A percentile compares a stretch with the other conserved stretches of the same genome.
Evolutionary conservation across 2,329 filamentous ascomycete species (phyloP).

Genomic region (Metarhizium brunneum): DNA sequence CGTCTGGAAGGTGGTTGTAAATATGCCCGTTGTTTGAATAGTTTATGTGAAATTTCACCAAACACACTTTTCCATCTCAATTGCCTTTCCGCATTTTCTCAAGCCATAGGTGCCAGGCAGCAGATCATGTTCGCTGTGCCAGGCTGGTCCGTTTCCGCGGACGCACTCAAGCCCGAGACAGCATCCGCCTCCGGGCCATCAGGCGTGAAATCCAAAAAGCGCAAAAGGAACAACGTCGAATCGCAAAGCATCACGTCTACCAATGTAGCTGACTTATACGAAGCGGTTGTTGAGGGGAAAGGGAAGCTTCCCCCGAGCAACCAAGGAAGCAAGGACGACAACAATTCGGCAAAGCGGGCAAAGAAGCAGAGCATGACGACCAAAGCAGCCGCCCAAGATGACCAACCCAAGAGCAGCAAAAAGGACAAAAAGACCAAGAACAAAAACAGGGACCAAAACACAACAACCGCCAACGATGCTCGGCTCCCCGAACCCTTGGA

Average conservation of each 20-base stretch:
- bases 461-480: constrained; percentile 6
- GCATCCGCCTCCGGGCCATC: constrained; percentile 20
- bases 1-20: background rate
- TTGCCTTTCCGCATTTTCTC: background rate
- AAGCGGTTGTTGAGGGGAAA: constrained; percentile 64
- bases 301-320: constrained; percentile 5
- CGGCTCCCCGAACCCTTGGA: constrained; percentile 9
- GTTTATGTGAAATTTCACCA: background rate
- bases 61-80: background rate
- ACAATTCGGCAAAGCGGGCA: constrained; percentile 2
- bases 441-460: constrained; percentile 6
- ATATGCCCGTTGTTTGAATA: background rate
- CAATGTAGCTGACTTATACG: constrained; percentile 73
- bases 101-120: background rate
- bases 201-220: constrained; percentile 46
- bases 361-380: background rate
- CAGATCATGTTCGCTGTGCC: constrained; percentile 77
- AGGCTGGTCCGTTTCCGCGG: constrained; percentile 77
- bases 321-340: constrained; percentile 15
- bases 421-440: constrained; percentile 21
- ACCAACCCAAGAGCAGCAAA: constrained; percentile 22
- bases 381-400: background rate
- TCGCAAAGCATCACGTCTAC: constrained; percentile 46
- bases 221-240: constrained; percentile 32
- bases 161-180: constrained; percentile 61